Percentiles rank a stretch among this genome's conserved stretches.
These are phyloP conservation scores for Penicillium fuscoglaucum DNA, from an alignment of 2,329 filamentous ascomycete genomes.

Conservation along the genomic window DNA sequence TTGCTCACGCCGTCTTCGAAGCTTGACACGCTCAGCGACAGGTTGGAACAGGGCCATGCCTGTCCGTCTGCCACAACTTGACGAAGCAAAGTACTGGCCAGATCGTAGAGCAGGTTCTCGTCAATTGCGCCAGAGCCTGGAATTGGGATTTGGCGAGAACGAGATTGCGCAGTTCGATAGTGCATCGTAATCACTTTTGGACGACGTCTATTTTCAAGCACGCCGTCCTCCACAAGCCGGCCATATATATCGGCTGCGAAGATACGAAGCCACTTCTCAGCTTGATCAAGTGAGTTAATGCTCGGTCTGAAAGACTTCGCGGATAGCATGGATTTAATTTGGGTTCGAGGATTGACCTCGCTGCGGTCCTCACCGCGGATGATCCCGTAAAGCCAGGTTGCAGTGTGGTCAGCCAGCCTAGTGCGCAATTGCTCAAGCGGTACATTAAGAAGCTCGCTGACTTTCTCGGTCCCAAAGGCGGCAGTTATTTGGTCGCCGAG, in stretches of 20 bases:
- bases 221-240: conserved; percentile 84
- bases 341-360: conserved; percentile 85
- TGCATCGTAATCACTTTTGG: conserved; percentile 85
- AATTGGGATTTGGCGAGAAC: conserved; percentile 74
- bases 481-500: conserved; percentile 81
- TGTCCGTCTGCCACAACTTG: conserved; percentile 76
- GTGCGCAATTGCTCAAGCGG: conserved; percentile 73
- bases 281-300: conserved; percentile 77
- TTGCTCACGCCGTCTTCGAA: conserved; percentile 85
- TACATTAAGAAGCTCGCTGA: conserved; percentile 72
- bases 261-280: conserved; percentile 80
- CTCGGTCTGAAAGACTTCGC: conserved; percentile 90
- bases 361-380: conserved; percentile 83
- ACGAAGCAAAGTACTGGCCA: conserved; percentile 72
- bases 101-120: conserved; percentile 69
- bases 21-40: conserved; percentile 84
- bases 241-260: conserved; percentile 90
- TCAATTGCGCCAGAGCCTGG: conserved; percentile 72
- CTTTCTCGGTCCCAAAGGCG: conserved; percentile 76
- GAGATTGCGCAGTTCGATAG: conserved; percentile 70
- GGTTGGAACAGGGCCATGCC: conserved; percentile 88
- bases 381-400: conserved; percentile 78
- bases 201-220: conserved; percentile 80
- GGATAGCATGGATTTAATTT: conserved; percentile 96
- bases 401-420: conserved; percentile 80